Percentiles rank a stretch among this genome's conserved stretches.
These are phyloP conservation scores for Fusarium acutatum DNA, from an alignment of 2,329 filamentous ascomycete species.

Conservation along the genomic window DNA sequence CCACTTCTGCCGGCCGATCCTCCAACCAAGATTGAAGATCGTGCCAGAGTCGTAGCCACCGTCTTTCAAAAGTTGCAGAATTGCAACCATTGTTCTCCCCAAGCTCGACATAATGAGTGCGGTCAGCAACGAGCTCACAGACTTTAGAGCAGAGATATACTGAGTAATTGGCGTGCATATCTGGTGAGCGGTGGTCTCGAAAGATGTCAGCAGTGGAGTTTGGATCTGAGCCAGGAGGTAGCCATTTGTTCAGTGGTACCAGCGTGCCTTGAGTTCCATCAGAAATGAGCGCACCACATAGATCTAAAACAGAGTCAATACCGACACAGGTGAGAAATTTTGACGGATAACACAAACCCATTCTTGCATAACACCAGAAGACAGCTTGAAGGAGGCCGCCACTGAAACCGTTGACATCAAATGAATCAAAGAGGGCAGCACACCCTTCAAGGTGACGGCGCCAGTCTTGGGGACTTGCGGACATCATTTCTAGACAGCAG, in stretches of 20 bases:
- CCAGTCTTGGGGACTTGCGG: constrained; percentile 57
- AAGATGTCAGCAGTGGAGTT: constrained; percentile 50
- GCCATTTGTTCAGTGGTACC: constrained; percentile 59
- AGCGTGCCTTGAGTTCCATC: constrained; percentile 60
- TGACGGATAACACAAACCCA: constrained; percentile 50
- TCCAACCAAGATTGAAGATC: constrained; percentile 59
- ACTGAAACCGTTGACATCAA: constrained; percentile 62
- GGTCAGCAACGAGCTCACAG: constrained; percentile 59
- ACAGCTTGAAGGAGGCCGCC: constrained; percentile 62
- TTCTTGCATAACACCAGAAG: constrained; percentile 68
- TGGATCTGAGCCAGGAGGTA: constrained; percentile 50
- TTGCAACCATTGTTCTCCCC: constrained; percentile 56
- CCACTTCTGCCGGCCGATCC: constrained; percentile 56
- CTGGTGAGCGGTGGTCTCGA: constrained; percentile 47
- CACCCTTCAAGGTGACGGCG: constrained; percentile 65
- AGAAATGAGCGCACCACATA: constrained; percentile 65
- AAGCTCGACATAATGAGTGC: constrained; percentile 58
- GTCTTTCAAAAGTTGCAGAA: constrained; percentile 49
- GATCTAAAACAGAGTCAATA: constrained; percentile 48
- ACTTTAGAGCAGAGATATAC: constrained; percentile 64
- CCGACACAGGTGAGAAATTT: background rate
- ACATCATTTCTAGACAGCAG: constrained; percentile 56
- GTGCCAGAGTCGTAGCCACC: constrained; percentile 60
- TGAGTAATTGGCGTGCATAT: constrained; percentile 68
- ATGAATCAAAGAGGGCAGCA: constrained; percentile 61